Evolutionary conservation across 2,329 filamentous ascomycete genomes (phyloP).

Genomic region (Talaromyces amestolkiae): DNA sequence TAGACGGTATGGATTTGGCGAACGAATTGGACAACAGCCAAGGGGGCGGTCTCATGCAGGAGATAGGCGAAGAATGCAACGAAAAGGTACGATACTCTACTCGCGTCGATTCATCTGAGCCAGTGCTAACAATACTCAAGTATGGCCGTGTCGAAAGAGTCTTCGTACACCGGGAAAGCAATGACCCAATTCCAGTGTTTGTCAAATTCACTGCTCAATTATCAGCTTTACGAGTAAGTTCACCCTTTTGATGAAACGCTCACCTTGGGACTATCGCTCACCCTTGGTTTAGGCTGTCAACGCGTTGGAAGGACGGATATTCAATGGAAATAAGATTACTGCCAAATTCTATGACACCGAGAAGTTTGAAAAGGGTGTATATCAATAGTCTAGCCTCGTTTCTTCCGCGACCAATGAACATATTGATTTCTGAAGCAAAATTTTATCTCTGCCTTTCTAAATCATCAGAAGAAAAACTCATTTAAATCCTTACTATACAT

Average conservation of each 20-base stretch:
- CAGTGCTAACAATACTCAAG: slow-evolving; percentile 39
- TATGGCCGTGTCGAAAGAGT: slow-evolving; percentile 82
- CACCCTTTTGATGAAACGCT: not conserved
- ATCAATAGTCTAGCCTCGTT: slow-evolving; percentile 31
- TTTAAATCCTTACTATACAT: not conserved
- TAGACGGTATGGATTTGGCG: slow-evolving; percentile 77
- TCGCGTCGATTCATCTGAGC: not conserved
- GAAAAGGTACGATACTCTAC: slow-evolving; percentile 58
- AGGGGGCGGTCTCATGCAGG: slow-evolving; percentile 70
- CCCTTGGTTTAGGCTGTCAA: slow-evolving; percentile 69
- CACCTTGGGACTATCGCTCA: slow-evolving; percentile 20
- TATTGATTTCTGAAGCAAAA: not conserved
- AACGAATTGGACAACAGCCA: slow-evolving; percentile 68
- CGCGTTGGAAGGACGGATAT: slow-evolving; percentile 79
- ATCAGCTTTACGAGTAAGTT: slow-evolving; percentile 75
- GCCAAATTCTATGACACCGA: slow-evolving; percentile 79
- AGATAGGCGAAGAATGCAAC: slow-evolving; percentile 91
- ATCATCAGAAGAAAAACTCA: not conserved
- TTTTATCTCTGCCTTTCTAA: too few species aligned
- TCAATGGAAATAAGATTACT: slow-evolving; percentile 81
- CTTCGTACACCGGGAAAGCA: slow-evolving; percentile 64
- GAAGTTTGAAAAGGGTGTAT: slow-evolving; percentile 71
- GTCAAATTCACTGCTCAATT: slow-evolving; percentile 88
- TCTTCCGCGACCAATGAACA: not conserved
- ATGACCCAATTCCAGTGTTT: slow-evolving; percentile 66